A percentile compares a stretch with the other conserved stretches of the same genome.
These are phyloP conservation scores for Zymoseptoria brevis DNA, from an alignment of 2,329 filamentous ascomycete genomes.

Conservation along the genomic window DNA sequence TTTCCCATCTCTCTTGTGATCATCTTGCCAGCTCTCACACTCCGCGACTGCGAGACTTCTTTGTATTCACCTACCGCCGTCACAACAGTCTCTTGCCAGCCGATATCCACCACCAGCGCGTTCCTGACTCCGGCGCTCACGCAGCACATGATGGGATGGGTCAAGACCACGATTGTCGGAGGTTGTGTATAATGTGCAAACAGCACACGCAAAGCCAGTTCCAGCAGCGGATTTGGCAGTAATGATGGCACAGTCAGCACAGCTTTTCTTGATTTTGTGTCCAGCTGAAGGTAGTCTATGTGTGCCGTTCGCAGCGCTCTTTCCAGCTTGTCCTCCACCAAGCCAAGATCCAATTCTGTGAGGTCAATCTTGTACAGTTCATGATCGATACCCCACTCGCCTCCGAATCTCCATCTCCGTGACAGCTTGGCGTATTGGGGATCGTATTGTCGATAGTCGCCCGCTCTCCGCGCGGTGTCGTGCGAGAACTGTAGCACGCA, in stretches of 20 bases:
- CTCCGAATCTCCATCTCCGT: slow-evolving; percentile 38
- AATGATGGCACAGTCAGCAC: slow-evolving; percentile 69
- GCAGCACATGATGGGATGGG: slow-evolving; percentile 63
- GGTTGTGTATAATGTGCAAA: slow-evolving; percentile 76
- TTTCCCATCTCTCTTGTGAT: slow-evolving; percentile 63
- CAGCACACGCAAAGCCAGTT: slow-evolving; percentile 64
- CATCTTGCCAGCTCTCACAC: slow-evolving; percentile 63
- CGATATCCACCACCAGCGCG: slow-evolving; percentile 81
- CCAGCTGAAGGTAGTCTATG: slow-evolving; percentile 63
- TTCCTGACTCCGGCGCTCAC: slow-evolving; percentile 76
- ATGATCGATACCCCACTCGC: slow-evolving; percentile 55
- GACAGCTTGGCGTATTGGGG: slow-evolving; percentile 5
- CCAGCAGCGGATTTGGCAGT: slow-evolving; percentile 69
- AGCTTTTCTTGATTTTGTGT: slow-evolving; percentile 62
- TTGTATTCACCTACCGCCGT: slow-evolving; percentile 87
- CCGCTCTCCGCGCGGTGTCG: slow-evolving; percentile 65
- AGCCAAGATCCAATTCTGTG: slow-evolving; percentile 61
- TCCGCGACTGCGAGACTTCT: slow-evolving; percentile 64
- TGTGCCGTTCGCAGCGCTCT: slow-evolving; percentile 72
- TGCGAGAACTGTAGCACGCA: slow-evolving; percentile 68
- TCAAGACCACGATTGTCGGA: slow-evolving; percentile 72
- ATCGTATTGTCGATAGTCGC: slow-evolving; percentile 60
- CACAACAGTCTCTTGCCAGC: slow-evolving; percentile 82
- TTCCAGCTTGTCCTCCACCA: slow-evolving; percentile 83
- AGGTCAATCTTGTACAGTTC: slow-evolving; percentile 77